Evolutionary conservation across 2,329 filamentous ascomycete genomes (phyloP).

Genomic region (Colletotrichum australisinense): DNA sequence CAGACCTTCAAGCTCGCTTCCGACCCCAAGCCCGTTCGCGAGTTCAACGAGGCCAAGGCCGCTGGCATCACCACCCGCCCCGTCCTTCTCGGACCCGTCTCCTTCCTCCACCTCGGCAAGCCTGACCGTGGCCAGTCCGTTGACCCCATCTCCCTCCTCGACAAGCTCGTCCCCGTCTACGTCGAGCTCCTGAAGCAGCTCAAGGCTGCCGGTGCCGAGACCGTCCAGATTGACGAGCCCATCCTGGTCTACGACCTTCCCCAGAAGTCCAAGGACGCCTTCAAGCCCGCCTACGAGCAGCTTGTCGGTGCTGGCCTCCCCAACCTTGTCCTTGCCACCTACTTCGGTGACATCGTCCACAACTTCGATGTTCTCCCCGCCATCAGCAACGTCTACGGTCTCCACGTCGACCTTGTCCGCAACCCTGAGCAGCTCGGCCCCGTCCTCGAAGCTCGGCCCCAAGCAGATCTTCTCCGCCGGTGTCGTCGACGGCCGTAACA

Average conservation of each 20-base stretch:
- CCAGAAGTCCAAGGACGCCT: slow-evolving; percentile 91
- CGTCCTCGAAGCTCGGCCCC: slow-evolving; percentile 85
- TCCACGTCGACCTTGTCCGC: slow-evolving; percentile 97
- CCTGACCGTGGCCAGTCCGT: slow-evolving; percentile 95
- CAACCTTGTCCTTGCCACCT: slow-evolving; percentile 91
- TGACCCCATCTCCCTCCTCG: slow-evolving; percentile 91
- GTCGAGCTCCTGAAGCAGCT: slow-evolving; percentile 92
- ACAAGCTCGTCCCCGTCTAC: slow-evolving; percentile 95
- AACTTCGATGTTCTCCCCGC: slow-evolving; percentile 91
- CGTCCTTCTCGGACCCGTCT: slow-evolving; percentile 94
- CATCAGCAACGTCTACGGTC: slow-evolving; percentile 70
- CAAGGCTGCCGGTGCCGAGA: slow-evolving; percentile 95
- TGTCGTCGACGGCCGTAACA: slow-evolving; percentile 99
- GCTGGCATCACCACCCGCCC: slow-evolving; percentile 93
- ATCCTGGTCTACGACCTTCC: slow-evolving; percentile 95
- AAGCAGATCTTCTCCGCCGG: slow-evolving; percentile 93
- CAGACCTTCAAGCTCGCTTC: slow-evolving; percentile 92
- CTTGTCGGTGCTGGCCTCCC: slow-evolving; percentile 84
- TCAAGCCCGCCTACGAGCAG: slow-evolving; percentile 98
- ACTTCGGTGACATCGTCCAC: slow-evolving; percentile 99
- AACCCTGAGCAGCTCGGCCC: slow-evolving; percentile 97
- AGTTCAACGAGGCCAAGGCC: slow-evolving; percentile 98
- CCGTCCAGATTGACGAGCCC: slow-evolving; percentile 98
- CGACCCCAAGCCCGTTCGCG: slow-evolving; percentile 91
- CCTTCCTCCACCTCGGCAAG: slow-evolving; percentile 98